Evolutionary conservation across 352 stramenopile species (phyloP), one percentile per base, ranked within the genome.

Genomic region (Globisporangium viniferum): DNA sequence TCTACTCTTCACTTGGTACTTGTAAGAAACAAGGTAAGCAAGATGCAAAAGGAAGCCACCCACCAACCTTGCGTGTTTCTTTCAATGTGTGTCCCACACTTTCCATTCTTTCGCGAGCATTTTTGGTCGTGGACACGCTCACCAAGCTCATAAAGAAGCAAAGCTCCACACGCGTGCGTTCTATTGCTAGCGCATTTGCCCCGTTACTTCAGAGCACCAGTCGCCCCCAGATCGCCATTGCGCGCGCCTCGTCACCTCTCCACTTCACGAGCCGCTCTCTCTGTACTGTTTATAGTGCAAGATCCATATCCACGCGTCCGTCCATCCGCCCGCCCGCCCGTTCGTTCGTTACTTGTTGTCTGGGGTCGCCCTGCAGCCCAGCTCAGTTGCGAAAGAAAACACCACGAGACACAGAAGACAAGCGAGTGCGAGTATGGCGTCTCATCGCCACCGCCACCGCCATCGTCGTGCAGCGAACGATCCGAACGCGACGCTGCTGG

Each of bases 401-500:
- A 20, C 8, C 14, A 12, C 48, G n/a, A 55, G 18, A 22, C 8
- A 15, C 7, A 27, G 5, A 39, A 39, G 24, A 59, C 41, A 35
- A 59, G 14, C 27, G 27, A 39, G 41, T n/a, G 41, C n/a, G 2
- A 48, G 5, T 2, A 58, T 60, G 55, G 15, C 20, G 6, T 1
- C 55, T n/a, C 24, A 18, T 24, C 9, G 15, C 1, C 33, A 9
- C 14, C 39, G 24, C 5, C 31, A 31, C n/a, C 29, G 14, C 44
- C 59, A 1, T 18, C 48, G 10, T 3, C 60, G 46, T 18, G 18
- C n/a, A 18, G 31, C 18, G 15, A 46, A 27, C n/a, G 62, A 73
- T 15, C 59, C 73, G n/a, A 73, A 72, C 62, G 62, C 71, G 22
- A 57, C 75, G 33, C 46, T 86, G 14, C 62, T 71, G 10, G 55